Evolutionary conservation across 345 rosid genomes (phyloP).

Genomic region (Salix arbutifolia): DNA sequence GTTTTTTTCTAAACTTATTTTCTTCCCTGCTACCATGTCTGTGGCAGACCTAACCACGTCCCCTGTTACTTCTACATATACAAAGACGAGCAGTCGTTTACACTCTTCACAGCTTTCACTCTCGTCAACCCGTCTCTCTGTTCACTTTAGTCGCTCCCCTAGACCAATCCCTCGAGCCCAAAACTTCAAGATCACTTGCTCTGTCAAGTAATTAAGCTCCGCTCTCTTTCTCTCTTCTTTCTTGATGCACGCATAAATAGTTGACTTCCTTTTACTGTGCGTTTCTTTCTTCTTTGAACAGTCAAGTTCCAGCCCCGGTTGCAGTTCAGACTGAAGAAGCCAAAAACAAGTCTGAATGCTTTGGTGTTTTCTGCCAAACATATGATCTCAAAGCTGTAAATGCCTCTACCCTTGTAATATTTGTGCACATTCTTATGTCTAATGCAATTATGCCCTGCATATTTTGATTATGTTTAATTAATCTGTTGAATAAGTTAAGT

Average conservation of each 20-base stretch:
- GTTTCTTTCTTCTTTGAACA: slow-evolving; percentile 5
- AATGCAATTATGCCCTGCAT: not conserved
- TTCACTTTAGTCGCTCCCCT: slow-evolving; percentile 42
- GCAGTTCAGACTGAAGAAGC: slow-evolving; percentile 42
- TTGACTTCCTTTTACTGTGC: slow-evolving; percentile 1
- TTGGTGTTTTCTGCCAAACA: slow-evolving; percentile 88
- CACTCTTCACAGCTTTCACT: slow-evolving; percentile 50
- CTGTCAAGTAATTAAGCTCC: slow-evolving; percentile 49
- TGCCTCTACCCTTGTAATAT: not conserved
- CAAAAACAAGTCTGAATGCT: slow-evolving; percentile 61
- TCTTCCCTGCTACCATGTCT: slow-evolving; percentile 40
- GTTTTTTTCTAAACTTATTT: not conserved
- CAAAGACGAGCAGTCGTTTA: slow-evolving; percentile 33
- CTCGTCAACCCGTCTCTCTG: slow-evolving; percentile 48
- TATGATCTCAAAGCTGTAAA: slow-evolving; percentile 89
- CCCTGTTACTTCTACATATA: slow-evolving; percentile 27
- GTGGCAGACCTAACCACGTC: slow-evolving; percentile 56
- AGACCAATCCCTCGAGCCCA: slow-evolving; percentile 36
- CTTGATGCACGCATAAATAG: not conserved
- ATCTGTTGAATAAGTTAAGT: too few species aligned
- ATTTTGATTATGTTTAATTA: not conserved
- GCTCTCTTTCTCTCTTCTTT: not conserved
- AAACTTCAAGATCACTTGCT: slow-evolving; percentile 56
- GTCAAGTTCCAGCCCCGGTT: slow-evolving; percentile 52
- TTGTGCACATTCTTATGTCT: not conserved